Percentiles rank a stretch among this genome's conserved stretches.
Conservation (phyloP, 106 monocot genomes). For the Dioscorea alata region DNA sequence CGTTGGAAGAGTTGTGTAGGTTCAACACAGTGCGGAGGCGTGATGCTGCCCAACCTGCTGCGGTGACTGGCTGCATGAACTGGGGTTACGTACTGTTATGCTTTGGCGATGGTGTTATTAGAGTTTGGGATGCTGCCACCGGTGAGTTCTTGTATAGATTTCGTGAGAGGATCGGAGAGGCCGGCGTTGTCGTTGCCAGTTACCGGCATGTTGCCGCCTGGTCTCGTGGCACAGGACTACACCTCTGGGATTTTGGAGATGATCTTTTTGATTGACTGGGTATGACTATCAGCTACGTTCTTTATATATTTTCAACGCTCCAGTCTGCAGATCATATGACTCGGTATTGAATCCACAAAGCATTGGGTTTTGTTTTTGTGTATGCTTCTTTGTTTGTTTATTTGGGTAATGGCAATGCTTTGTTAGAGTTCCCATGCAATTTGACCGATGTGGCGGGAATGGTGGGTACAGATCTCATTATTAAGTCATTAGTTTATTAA, state of each 20-base stretch:
- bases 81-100: conserved; percentile 46
- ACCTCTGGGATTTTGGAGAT: conserved; percentile 50
- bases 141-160: conserved; percentile 46
- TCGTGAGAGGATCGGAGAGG: conserved; percentile 26
- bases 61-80: conserved; percentile 34
- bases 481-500: no score
- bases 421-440: no score
- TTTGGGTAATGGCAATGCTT: no score
- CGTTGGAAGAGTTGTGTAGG: conserved; percentile 24
- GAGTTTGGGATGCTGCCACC: conserved; percentile 32
- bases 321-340: no score
- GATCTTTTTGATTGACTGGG: no score
- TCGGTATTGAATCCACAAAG: no score
- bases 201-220: conserved; percentile 41
- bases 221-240: conserved; percentile 30
- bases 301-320: no score
- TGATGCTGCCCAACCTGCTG: neutral
- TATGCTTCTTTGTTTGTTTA: no score
- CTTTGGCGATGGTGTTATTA: conserved; percentile 6
- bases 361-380: no score
- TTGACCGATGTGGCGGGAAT: no score
- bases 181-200: conserved; percentile 5
- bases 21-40: conserved; percentile 27
- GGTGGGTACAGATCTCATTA: no score
- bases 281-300: no score